Evolutionary conservation across 106 monocot genomes (phyloP).

Genomic region (Allium fistulosum): DNA sequence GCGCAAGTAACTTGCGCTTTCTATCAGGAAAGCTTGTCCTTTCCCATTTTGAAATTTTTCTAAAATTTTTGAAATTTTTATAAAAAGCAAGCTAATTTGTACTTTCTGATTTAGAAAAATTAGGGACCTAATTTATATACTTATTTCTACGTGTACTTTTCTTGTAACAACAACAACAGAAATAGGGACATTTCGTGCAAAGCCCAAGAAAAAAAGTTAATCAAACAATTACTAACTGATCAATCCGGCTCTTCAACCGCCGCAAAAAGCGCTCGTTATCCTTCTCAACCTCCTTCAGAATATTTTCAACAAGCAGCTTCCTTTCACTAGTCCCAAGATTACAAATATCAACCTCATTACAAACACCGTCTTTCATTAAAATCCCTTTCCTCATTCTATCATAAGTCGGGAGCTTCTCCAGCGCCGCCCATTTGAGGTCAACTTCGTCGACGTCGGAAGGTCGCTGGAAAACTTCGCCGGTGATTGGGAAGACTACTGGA

Average conservation of each 20-base stretch:
- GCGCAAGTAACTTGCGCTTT: too few species aligned
- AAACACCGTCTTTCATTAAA: slow-evolving; percentile 3
- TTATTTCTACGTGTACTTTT: too few species aligned
- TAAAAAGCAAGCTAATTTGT: too few species aligned
- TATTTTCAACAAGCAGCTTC: slow-evolving; percentile 34
- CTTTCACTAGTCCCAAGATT: slow-evolving; percentile 22
- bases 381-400: slow-evolving; percentile 37
- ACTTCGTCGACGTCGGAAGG: slow-evolving; percentile 42
- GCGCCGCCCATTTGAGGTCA: slow-evolving; percentile 40
- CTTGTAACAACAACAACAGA: too few species aligned
- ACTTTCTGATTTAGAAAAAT: too few species aligned
- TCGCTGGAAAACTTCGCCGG: slow-evolving; percentile 23
- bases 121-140: too few species aligned
- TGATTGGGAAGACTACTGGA: background rate
- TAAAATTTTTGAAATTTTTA: too few species aligned
- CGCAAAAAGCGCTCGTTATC: slow-evolving; percentile 48
- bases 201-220: too few species aligned
- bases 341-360: slow-evolving; percentile 9
- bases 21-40: too few species aligned
- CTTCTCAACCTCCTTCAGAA: slow-evolving; percentile 29
- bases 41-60: too few species aligned
- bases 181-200: too few species aligned
- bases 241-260: slow-evolving; percentile 32
- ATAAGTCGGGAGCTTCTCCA: slow-evolving; percentile 52
- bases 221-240: slow-evolving; percentile 8